Evolutionary conservation across 129 eudicot species (phyloP).

Genomic region (Gnaphalium uliginosum): DNA sequence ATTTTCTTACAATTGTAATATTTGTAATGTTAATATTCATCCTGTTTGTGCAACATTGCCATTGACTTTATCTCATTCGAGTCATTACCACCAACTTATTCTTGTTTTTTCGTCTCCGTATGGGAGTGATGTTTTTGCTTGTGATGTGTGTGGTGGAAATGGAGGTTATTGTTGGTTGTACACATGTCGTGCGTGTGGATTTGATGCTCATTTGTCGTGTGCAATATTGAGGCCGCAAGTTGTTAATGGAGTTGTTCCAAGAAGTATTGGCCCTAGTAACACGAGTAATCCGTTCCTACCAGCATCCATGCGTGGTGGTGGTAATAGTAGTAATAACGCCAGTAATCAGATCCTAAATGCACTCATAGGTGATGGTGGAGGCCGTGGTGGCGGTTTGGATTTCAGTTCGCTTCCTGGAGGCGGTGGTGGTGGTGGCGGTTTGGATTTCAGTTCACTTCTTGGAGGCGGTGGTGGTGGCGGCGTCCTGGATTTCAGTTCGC

Average conservation of each 20-base stretch:
- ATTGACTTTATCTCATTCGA: slow-evolving; percentile 9
- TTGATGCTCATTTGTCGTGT: slow-evolving; percentile 56
- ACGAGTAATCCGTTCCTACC: slow-evolving; percentile 3
- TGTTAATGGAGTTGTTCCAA: slow-evolving; percentile 21
- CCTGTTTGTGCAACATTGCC: slow-evolving; percentile 40
- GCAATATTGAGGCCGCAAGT: slow-evolving; percentile 3
- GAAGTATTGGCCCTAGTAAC: background rate
- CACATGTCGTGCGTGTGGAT: slow-evolving; percentile 40
- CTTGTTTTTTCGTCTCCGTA: slow-evolving; percentile 41
- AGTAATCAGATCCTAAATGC: background rate
- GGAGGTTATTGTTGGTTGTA: slow-evolving; percentile 39
- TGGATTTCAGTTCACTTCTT: slow-evolving; percentile 6
- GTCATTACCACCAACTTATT: slow-evolving; percentile 38
- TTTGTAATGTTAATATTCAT: slow-evolving; percentile 36
- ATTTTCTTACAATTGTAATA: slow-evolving; percentile 40
- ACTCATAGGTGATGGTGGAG: slow-evolving; percentile 25
- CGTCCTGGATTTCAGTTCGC: slow-evolving; percentile 6
- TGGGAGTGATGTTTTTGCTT: slow-evolving; percentile 23
- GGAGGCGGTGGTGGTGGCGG: slow-evolving; percentile 17
- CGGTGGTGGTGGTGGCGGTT: slow-evolving; percentile 17
- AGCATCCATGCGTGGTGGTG: slow-evolving; percentile 25
- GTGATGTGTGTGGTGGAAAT: slow-evolving; percentile 39
- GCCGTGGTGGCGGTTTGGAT: slow-evolving; percentile 15
- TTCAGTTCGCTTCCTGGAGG: slow-evolving; percentile 12
- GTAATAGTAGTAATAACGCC: background rate